These are phyloP conservation scores for Pythium angustatum DNA, from an alignment of 352 stramenopile species.

Conservation along the genomic window DNA sequence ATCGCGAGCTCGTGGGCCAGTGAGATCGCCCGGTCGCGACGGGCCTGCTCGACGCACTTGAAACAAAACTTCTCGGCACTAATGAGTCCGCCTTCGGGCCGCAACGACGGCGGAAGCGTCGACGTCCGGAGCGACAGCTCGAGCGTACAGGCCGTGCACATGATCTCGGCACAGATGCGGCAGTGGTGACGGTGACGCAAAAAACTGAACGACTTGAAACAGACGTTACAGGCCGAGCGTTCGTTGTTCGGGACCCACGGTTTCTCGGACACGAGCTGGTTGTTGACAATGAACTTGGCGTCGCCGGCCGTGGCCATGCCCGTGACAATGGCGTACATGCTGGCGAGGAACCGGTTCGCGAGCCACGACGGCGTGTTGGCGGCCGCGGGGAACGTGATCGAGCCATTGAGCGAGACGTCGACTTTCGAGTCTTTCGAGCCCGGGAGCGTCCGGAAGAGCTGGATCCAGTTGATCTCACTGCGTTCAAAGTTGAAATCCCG, in stretches of 20 bases:
- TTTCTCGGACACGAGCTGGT: constrained; percentile 60
- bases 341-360: constrained; percentile 59
- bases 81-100: constrained; percentile 61
- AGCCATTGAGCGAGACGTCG: constrained; percentile 45
- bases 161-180: constrained; percentile 80
- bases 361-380: constrained; percentile 64
- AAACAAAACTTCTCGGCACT: constrained; percentile 83
- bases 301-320: constrained; percentile 53
- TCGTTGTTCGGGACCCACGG: constrained; percentile 72
- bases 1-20: constrained; percentile 17
- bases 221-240: constrained; percentile 66
- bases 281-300: constrained; percentile 64
- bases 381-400: constrained; percentile 27
- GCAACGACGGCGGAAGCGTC: constrained; percentile 52
- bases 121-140: constrained; percentile 60
- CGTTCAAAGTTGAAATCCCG: constrained; percentile 68
- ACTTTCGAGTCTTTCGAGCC: constrained; percentile 51
- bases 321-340: constrained; percentile 38
- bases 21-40: constrained; percentile 42
- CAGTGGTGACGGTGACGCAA: constrained; percentile 79
- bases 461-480: constrained; percentile 50
- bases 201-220: constrained; percentile 77
- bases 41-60: constrained; percentile 73
- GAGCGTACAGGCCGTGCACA: constrained; percentile 70
- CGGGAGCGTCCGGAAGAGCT: constrained; percentile 58